Evolutionary conservation across 2,329 filamentous ascomycete species (phyloP), one percentile per base, ranked within the genome.

Genomic region (Sordariomycetes sp.): DNA sequence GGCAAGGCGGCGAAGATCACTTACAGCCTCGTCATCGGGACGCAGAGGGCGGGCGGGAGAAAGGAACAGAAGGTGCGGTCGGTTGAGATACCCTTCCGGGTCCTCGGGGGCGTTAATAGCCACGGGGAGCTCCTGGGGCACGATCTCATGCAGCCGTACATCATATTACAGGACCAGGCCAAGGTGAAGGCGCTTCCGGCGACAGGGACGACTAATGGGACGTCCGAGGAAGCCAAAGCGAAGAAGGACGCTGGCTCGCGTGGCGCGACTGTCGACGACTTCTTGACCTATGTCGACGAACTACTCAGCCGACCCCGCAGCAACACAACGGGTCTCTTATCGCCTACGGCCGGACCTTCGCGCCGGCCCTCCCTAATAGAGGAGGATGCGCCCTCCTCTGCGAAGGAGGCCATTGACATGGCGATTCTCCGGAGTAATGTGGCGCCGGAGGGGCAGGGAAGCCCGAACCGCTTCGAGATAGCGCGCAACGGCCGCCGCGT

Each of bases 381-480:
- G 16, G 74, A 76, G 55, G 78, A 88, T 60, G 80, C 85, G 43
- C 74, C 79, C 1, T 72, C 80, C 3, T 84, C 82, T 2, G 87
- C 82, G 61, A 93, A 90, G 67, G 91, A 97, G 65, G 86, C 89
- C 22, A 96, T 99, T 65, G 90, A 97, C 67, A 79, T 96, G 61
- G 89, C 94, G 14, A 96, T 97, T 60, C 78, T 97, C 57, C 86
- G 90, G 62, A 91, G 90, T 67, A 90, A 90, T 64, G 74, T 86
- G 63, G 79, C 83, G 0, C 77, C 77, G 2, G 79, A 83, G 52
- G 81, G 83, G n/a, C 85, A 86, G 40, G 87, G 90, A 65, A 92
- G 89, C 67, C 83, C 87, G n/a, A 97, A 96, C 66, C 86, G 91
- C 46, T 99, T 97, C 69, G 92, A 96, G 68, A 97, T 99, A 68